Evolutionary conservation across 1,139 yeast species (phyloP).

Genomic region (Geotrichum europaeum): DNA sequence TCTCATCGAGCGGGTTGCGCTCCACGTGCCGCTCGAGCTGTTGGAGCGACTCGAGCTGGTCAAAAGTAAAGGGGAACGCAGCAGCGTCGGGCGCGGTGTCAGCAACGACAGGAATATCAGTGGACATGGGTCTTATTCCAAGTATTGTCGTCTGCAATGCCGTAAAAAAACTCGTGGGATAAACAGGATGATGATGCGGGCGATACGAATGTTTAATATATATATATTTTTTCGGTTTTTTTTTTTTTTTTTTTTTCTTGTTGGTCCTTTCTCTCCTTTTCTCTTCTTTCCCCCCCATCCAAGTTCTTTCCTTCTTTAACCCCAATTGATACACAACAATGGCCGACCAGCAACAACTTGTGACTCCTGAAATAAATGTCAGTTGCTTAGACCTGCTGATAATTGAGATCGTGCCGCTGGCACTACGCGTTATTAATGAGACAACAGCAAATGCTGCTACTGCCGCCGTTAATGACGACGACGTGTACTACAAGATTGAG

Average conservation of each 20-base stretch:
- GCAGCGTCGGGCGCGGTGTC: not conserved
- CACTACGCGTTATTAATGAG: slow-evolving; percentile 49
- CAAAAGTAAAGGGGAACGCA: not conserved
- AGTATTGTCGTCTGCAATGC: not conserved
- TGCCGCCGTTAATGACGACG: slow-evolving; percentile 42
- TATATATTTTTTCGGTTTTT: not conserved
- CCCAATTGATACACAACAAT: not conserved
- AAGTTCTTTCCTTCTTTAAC: not conserved
- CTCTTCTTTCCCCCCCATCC: not conserved
- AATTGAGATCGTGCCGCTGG: slow-evolving; percentile 69
- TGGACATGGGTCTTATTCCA: not conserved
- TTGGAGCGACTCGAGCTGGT: not conserved
- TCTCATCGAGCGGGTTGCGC: slow-evolving; percentile 17
- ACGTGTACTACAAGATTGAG: slow-evolving; percentile 56
- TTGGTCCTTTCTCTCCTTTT: not conserved
- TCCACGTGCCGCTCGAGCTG: not conserved
- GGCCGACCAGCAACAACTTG: not conserved
- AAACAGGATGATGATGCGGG: not conserved
- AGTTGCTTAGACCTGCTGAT: slow-evolving; percentile 55
- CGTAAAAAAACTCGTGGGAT: too few species aligned
- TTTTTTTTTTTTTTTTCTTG: not conserved
- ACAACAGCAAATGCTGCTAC: slow-evolving; percentile 28
- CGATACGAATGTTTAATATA: not conserved
- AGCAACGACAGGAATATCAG: not conserved
- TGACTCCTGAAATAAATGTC: slow-evolving; percentile 37